A percentile compares a stretch with the other conserved stretches of the same genome.
Conservation (phyloP, 1,284 basidiomycete species). For the Sporisorium reilianum region DNA sequence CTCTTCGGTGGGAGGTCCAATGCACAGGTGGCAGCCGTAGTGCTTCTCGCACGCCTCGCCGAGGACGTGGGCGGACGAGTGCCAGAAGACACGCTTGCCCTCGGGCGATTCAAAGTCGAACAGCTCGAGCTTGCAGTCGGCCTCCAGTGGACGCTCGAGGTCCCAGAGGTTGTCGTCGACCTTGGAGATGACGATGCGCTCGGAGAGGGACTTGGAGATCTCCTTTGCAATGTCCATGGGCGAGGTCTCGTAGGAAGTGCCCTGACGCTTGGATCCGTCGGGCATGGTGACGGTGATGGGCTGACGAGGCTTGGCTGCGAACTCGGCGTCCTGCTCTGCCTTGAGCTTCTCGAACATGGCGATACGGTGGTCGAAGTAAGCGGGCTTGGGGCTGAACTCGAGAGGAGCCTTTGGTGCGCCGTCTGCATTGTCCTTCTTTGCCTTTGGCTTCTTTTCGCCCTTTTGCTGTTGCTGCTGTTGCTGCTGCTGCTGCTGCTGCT, state of each 20-base stretch:
- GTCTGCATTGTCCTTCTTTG: constrained; percentile 44
- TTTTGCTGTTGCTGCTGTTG: constrained; percentile 43
- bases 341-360: constrained; percentile 91
- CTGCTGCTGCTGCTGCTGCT: constrained; percentile 26
- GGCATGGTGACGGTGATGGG: constrained; percentile 87
- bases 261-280: constrained; percentile 86
- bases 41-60: constrained; percentile 96
- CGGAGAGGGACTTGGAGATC: constrained; percentile 87
- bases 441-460: constrained; percentile 61
- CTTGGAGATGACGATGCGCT: constrained; percentile 93
- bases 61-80: constrained; percentile 98
- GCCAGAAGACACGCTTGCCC: constrained; percentile 92
- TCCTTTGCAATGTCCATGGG: constrained; percentile 91
- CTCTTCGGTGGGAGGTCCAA: constrained; percentile 96
- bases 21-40: constrained; percentile 96
- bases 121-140: constrained; percentile 82
- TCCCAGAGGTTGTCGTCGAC: constrained; percentile 94
- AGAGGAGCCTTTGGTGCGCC: constrained; percentile 53
- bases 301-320: constrained; percentile 84
- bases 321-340: constrained; percentile 84
- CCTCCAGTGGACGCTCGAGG: constrained; percentile 90
- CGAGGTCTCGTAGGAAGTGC: constrained; percentile 93
- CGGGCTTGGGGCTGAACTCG: constrained; percentile 82
- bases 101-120: constrained; percentile 96
- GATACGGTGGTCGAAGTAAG: constrained; percentile 89